phyloP scores from a whole-genome alignment of 164 flowering plant species.

The Magnolia kwangsiensis region DNA sequence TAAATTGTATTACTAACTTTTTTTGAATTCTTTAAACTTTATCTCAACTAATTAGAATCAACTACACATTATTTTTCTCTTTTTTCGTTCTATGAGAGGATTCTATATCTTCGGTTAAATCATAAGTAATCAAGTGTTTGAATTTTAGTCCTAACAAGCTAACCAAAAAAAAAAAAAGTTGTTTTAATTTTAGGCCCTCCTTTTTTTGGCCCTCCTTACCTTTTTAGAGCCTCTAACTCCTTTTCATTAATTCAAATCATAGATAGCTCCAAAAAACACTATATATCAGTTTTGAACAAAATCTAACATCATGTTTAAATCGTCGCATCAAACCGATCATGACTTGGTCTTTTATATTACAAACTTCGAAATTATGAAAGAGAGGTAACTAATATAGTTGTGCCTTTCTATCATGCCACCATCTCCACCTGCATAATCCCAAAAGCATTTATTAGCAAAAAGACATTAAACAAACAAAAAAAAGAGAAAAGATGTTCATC shows the following conservation, averaged over 20 bases:
- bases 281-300: neutral
- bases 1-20: no score
- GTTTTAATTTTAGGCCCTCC: neutral
- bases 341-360: neutral
- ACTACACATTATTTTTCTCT: no score
- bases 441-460: neutral
- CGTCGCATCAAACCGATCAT: neutral
- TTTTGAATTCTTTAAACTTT: no score
- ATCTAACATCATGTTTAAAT: neutral
- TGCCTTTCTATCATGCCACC: conserved; percentile 59
- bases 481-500: no score
- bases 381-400: conserved; percentile 44
- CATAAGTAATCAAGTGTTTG: no score
- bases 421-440: conserved; percentile 71
- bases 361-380: neutral
- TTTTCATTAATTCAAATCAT: neutral
- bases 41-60: no score
- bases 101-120: no score
- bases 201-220: neutral
- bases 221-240: neutral
- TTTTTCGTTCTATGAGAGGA: no score
- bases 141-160: no score
- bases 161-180: no score
- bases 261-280: neutral
- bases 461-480: neutral